These are phyloP conservation scores for Oryza brachyantha DNA, from an alignment of 176 grass and related monocot genomes.

Conservation along the genomic window DNA sequence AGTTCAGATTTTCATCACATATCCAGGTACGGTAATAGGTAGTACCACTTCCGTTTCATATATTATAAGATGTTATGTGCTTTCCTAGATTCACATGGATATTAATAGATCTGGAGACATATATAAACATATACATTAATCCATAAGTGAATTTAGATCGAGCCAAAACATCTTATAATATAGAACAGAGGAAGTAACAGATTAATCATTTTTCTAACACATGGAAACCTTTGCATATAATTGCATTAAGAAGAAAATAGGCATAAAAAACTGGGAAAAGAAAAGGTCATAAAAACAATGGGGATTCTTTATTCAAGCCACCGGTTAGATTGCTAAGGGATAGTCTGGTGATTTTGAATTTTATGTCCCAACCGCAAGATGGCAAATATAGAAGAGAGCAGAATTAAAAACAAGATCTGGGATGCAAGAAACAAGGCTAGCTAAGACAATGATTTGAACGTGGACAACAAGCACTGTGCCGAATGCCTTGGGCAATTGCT, in stretches of 20 bases:
- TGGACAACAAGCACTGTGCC: not conserved
- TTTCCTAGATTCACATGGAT: no score
- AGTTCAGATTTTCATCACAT: not conserved
- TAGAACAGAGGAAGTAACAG: not conserved
- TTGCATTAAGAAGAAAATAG: not conserved
- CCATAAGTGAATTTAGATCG: no score
- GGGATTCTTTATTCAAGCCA: not conserved
- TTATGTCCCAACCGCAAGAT: not conserved
- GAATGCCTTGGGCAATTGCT: not conserved
- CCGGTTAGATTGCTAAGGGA: not conserved
- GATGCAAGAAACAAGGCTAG: not conserved
- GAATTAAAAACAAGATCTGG: not conserved
- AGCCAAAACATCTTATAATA: no score
- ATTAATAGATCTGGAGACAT: no score
- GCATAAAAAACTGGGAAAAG: not conserved
- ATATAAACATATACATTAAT: no score
- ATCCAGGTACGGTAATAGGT: no score
- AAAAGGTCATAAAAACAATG: not conserved
- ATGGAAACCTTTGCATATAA: not conserved
- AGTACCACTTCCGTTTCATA: no score
- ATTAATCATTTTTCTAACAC: not conserved
- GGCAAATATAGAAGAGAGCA: not conserved
- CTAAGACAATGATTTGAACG: not conserved
- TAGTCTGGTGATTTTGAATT: not conserved
- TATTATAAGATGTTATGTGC: no score